phyloP scores from a whole-genome alignment of 2,329 filamentous ascomycete species.

The Diaporthe velutina region DNA sequence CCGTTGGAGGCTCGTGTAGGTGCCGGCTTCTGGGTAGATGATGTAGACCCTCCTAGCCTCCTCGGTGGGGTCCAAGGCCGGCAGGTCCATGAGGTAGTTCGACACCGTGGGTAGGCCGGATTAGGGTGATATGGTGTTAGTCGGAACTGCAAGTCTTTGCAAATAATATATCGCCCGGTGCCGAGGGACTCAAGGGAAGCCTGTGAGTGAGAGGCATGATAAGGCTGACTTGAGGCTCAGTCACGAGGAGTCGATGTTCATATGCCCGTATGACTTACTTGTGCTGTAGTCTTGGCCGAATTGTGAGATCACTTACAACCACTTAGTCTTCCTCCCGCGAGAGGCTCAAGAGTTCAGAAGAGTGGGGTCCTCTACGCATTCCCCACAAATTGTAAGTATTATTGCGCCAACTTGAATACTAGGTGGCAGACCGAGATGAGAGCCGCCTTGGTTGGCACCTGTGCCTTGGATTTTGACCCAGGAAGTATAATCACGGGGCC shows the following conservation, averaged over 20 bases:
- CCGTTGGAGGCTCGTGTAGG: conserved; percentile 2
- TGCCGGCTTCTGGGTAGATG: conserved; percentile 8
- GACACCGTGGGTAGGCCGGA: neutral
- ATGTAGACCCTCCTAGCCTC: neutral
- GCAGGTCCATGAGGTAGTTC: neutral
- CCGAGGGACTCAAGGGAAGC: neutral
- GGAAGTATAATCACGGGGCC: neutral
- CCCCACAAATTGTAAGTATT: too few relatives aligned
- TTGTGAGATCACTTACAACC: too few relatives aligned
- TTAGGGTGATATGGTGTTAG: too few relatives aligned
- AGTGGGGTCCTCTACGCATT: too few relatives aligned
- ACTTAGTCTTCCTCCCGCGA: too few relatives aligned
- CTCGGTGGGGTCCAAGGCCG: neutral
- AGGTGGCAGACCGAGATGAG: too few relatives aligned
- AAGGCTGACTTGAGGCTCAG: neutral
- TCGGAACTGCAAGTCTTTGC: too few relatives aligned
- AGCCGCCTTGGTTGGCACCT: neutral
- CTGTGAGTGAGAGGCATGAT: neutral
- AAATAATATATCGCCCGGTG: neutral
- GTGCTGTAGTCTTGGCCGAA: neutral
- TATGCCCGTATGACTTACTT: neutral
- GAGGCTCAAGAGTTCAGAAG: too few relatives aligned
- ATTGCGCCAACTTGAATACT: too few relatives aligned
- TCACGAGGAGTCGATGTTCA: neutral
- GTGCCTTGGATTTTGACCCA: neutral